A percentile compares a stretch with the other conserved stretches of the same genome.
These are phyloP conservation scores for Microcyclospora pomicola DNA, from an alignment of 2,329 filamentous ascomycete species.

Conservation along the genomic window DNA sequence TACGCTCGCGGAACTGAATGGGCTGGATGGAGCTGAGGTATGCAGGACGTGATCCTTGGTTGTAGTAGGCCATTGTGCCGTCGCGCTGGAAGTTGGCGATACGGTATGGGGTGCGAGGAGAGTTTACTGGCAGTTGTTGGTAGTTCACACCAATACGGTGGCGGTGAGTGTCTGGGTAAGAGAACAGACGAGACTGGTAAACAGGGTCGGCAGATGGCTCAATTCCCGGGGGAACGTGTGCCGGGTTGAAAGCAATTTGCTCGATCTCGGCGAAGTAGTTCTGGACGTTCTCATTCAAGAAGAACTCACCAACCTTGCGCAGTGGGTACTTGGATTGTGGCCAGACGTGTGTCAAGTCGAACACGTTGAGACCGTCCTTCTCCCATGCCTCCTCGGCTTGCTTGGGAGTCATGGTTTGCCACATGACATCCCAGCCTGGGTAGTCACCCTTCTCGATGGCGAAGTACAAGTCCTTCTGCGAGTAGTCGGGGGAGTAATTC, in stretches of 20 bases:
- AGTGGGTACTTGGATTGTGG: conserved; percentile 39
- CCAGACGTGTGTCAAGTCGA: conserved; percentile 42
- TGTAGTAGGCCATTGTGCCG: conserved; percentile 54
- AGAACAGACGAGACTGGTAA: conserved; percentile 55
- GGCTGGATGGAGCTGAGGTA: conserved; percentile 43
- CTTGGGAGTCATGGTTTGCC: conserved; percentile 40
- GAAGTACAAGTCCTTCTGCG: conserved; percentile 39
- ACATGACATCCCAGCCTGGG: conserved; percentile 37
- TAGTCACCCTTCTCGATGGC: conserved; percentile 40
- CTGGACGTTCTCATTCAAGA: conserved; percentile 40
- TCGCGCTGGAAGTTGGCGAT: conserved; percentile 57
- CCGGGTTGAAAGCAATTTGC: conserved; percentile 55
- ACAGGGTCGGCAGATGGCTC: conserved; percentile 59
- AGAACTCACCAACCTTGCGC: conserved; percentile 40
- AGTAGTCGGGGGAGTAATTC: conserved; percentile 38
- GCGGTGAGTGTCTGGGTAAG: conserved; percentile 52
- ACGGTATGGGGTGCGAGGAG: conserved; percentile 41
- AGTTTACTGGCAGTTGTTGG: conserved; percentile 43
- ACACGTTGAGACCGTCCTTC: conserved; percentile 41
- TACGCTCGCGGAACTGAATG: conserved; percentile 34
- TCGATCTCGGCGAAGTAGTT: conserved; percentile 56
- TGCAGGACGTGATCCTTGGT: conserved; percentile 46
- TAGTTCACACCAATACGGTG: conserved; percentile 46
- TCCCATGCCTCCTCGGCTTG: conserved; percentile 39
- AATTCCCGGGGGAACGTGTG: conserved; percentile 52